Evolutionary conservation across 768 basidiomycete species (phyloP), one percentile per base, ranked within the genome.

Genomic region (Sarcodon sp.): DNA sequence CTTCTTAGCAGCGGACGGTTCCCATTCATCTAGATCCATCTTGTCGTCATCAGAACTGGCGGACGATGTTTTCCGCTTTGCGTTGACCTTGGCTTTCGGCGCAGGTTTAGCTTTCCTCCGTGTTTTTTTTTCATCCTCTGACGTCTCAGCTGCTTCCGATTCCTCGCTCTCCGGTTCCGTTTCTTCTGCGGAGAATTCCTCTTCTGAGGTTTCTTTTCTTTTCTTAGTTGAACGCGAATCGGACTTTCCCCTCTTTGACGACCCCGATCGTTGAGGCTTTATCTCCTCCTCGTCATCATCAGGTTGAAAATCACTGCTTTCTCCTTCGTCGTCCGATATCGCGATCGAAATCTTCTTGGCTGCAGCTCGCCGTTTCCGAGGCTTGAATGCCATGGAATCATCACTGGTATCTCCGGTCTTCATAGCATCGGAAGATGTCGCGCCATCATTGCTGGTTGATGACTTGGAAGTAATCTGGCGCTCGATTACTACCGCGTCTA

Each of bases 1-100:
- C 61, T 66, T 66, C 9, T 63, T 57, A 6, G 46, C 58, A 13
- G 66, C 61, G 10, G 63, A 51, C 8, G 67, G 62, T n/a, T 51
- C 52, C 16, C 55, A 65, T 6, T 75, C 70, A 44, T 81, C 79
- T 15, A 81, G 69, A 35, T 78, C 79, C 77, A 82, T 81, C 31
- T 55, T 60, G n/a, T 66, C 66, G 35, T 65, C 68, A 33, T 67
- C 70, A 3, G 54, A 50, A 4, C 53, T 52, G n/a, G 60, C 69
- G 7, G 46, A 43, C 6, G 50, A 49, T 57, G 58, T 47, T 15
- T 46, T 32, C 31, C 27, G 36, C 43, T 53, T 35, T 44, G 46
- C 35, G 51, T 27, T 27, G 21, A 27, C 21, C 21, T 27, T 27
- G 21, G 54, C 45, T 50, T 50, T 33, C 45, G 16, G 18, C 2